Base-by-base conservation (phyloP, 2,329 filamentous ascomycete genomes). In the Xenosphaeropsis pyriputrescens region DNA sequence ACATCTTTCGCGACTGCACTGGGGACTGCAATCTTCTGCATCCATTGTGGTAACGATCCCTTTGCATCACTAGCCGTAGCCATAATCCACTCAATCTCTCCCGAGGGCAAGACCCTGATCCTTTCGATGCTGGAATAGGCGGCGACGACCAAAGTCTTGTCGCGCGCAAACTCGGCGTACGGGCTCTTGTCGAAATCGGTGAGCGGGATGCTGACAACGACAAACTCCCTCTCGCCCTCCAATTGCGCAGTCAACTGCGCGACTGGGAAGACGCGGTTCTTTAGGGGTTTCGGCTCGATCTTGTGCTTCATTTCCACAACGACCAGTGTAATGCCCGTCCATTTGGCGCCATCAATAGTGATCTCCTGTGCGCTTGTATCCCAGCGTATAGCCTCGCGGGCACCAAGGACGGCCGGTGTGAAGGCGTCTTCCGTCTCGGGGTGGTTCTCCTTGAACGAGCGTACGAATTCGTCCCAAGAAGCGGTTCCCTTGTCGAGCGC, bases 51-150 rank as follows among this genome's bases (percentile, higher is more conserved):
- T 39, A 88, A 50, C 18, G 67, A 56, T 0, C 83, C 83, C 38
- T 67, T 66, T 0, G 82, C 82, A 53, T 88, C 72, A 41, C 75
- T 80, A 9, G 76, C 70, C 8, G 82, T 88, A 7, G 74, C 79
- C 79, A 89, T 88, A 41, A 79, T 62, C 83, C 83, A 91, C 55
- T 80, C 75, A 34, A 83, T 64, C 14, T 59, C 54, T 1, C 60
- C 58, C 4, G 39, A 47, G 5, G 49, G 46, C 16, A 53, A 30
- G 30, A 52, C 33, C 36, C 51, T 38, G 26, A 80, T 58, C 34
- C 71, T 59, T 60, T 86, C 81, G 2, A 85, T 63, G 44, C 73
- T 78, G 18, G 65, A 70, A 48, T 85, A 85, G 8, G 63, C 61
- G 4, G 70, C 81, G 19, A 68, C 55, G 6, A 76, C 67, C 3